Base-by-base conservation (phyloP, 139 green algal genomes). In the Auxenochlorella pyrenoidosa region DNA sequence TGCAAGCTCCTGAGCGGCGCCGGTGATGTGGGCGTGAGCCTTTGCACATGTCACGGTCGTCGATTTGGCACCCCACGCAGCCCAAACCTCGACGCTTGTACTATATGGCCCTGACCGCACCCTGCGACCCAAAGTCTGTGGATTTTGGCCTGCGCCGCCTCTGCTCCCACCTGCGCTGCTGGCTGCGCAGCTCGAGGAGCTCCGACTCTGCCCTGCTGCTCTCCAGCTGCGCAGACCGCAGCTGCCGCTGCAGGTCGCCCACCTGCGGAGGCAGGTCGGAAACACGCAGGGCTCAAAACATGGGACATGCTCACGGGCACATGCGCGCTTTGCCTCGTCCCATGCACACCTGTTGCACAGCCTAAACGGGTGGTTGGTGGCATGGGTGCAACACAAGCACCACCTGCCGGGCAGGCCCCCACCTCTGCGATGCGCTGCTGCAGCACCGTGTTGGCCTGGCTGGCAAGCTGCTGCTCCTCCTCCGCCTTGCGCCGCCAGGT, bases 171-270 rank as follows among this genome's bases (percentile, higher is more conserved):
- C 80, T 76, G 40, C 80, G 80, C 40, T 77, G 66, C 63, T 44
- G 80, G 32, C 63, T 60, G 38, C 66, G 41, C 63, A 77, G 40
- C 4, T 85, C 80, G 24, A 44, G 60, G 12, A 85, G 40, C 19
- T 85, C 80, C 10, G 16, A 30, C 63, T 85, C 80, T 12, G 60
- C 60, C 24, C 38, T 70, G 44, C 54, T 66, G 16, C 54, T 28
- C 38, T 85, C 80, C 41, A 30, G 38, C 63, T 60, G 41, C 16
- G 66, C 41, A 0, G 36, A 36, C 38, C 18, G 51, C 79, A 84
- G 79, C 58, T 75, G 79, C 36, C 36, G 79, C 58, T 84, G 58
- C 79, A 75, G 58, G 6, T 84, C 79, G 12, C 34, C 58, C 58
- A 85, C 18, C 80, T 85, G 63, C 12, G 5, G n/a, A n/a, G n/a